Base-by-base conservation (phyloP, 148 eudicot genomes). In the Pharnaceum exiguum region DNA sequence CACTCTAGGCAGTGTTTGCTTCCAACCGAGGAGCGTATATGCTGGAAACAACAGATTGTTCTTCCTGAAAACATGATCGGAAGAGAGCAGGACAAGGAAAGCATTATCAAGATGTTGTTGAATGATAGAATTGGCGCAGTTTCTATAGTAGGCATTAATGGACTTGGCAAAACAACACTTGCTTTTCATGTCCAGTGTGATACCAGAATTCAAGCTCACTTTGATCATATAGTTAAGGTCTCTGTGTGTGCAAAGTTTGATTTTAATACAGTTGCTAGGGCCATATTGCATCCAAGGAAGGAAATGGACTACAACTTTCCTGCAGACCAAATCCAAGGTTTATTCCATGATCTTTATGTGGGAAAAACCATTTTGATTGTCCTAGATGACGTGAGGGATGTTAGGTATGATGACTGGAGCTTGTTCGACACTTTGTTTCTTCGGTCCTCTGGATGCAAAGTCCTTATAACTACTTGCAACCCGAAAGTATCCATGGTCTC, bases 121-220 rank as follows among this genome's bases (percentile, higher is more conserved):
- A 18, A 57, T 26, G 27, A 43, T 32, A 11, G 38, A 29, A 5
- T 29, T 0, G 27, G 26, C 19, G 16, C 28, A 5, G 51, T 57
- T 43, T 57, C 62, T 43, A 43, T 57, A 16, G 62, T 57, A 26
- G 62, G 62, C 39, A 43, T 57, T 26, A 28, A 16, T n/a, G 62
- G 62, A 1, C 62, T 57, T 43, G 62, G 62, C 27, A 60, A 60
- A 60, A 60, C 55, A 16, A 47, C 44, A 0, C 65, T 60, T 16
- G 43, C 52, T 36, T 43, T 7, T 21, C 8, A 6, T 22, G 31
- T 60, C 5, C 15, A 35, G 18, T 1, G 26, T 35, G 55, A 60
- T 47, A n/a, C 55, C 6, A 48, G 55, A 22, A 60, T 60, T 27
- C 46, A 36, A 48, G n/a, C 22, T 3, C 5, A 36, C 3, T 47